Evolutionary conservation across 805 yeast species (phyloP).

Genomic region (Candida corydali): DNA sequence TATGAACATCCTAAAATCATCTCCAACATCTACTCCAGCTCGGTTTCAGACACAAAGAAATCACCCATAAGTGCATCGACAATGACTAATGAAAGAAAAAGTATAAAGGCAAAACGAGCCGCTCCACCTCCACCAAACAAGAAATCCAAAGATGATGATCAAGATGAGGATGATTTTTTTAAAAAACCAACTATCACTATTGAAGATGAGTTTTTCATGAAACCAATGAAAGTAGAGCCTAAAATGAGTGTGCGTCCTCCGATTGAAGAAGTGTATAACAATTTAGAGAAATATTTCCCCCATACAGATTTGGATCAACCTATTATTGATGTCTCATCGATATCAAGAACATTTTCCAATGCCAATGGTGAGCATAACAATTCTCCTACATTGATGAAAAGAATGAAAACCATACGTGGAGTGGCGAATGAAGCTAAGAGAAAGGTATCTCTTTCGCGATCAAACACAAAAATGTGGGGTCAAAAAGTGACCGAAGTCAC

Average conservation of each 20-base stretch:
- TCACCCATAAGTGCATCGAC: conserved; percentile 38
- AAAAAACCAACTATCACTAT: conserved; percentile 11
- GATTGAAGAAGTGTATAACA: conserved; percentile 87
- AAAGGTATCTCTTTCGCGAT: conserved; percentile 17
- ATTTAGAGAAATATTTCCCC: conserved; percentile 89
- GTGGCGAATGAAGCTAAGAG: conserved; percentile 84
- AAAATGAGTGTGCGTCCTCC: conserved; percentile 82
- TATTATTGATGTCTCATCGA: conserved; percentile 65
- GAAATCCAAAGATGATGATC: conserved; percentile 2
- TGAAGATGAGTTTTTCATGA: conserved; percentile 29
- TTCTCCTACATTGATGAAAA: conserved; percentile 15
- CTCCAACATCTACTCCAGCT: conserved; percentile 31
- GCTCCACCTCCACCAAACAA: conserved; percentile 66
- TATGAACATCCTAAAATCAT: conserved; percentile 45
- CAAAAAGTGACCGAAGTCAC: conserved; percentile 88
- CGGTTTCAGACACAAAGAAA: conserved; percentile 20
- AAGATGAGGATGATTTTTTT: conserved; percentile 10
- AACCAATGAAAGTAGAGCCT: conserved; percentile 15
- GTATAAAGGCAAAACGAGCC: conserved; percentile 61
- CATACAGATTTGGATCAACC: conserved; percentile 89
- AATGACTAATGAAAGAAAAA: conserved; percentile 22
- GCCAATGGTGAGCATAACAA: conserved; percentile 31
- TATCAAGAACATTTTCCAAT: conserved; percentile 41
- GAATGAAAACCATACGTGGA: conserved; percentile 88
- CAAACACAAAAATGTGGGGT: conserved; percentile 82